Evolutionary conservation across 257 asterid genomes (phyloP).

Genomic region (Ocimum tenuiflorum): DNA sequence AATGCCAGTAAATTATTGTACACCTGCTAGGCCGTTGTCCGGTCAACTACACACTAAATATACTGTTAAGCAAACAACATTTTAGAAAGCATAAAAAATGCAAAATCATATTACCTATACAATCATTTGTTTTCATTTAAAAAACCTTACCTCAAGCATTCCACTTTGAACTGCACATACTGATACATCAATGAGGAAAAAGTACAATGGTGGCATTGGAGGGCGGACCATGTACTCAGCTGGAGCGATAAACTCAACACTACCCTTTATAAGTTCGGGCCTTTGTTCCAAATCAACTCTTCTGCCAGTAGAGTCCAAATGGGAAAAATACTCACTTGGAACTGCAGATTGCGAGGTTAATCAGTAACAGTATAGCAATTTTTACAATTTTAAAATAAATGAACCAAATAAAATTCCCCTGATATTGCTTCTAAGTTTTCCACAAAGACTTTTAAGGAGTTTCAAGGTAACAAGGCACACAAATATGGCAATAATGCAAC

Average conservation of each 20-base stretch:
- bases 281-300: slow-evolving; percentile 78
- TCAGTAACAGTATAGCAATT: slow-evolving; percentile 23
- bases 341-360: slow-evolving; percentile 47
- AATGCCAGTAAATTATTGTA: background rate
- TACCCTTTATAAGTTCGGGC: slow-evolving; percentile 81
- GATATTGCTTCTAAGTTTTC: background rate
- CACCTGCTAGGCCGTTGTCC: background rate
- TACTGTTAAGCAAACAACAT: background rate
- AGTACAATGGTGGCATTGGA: slow-evolving; percentile 76
- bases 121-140: background rate
- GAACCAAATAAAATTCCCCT: slow-evolving; percentile 6
- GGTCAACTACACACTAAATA: background rate
- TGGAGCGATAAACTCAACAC: slow-evolving; percentile 78
- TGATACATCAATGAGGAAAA: slow-evolving; percentile 86
- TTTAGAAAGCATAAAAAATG: slow-evolving; percentile 2
- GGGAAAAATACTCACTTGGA: slow-evolving; percentile 80
- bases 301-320: slow-evolving; percentile 67
- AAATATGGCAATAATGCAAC: background rate
- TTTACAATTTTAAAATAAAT: slow-evolving; percentile 7
- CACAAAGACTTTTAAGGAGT: background rate
- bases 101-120: background rate
- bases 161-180: slow-evolving; percentile 78
- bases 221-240: slow-evolving; percentile 89
- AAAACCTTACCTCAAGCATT: slow-evolving; percentile 72
- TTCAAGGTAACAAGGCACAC: slow-evolving; percentile 9